Evolutionary conservation across 306 rosid genomes (phyloP), one percentile per base, ranked within the genome.

Genomic region (Inga oerstediana): DNA sequence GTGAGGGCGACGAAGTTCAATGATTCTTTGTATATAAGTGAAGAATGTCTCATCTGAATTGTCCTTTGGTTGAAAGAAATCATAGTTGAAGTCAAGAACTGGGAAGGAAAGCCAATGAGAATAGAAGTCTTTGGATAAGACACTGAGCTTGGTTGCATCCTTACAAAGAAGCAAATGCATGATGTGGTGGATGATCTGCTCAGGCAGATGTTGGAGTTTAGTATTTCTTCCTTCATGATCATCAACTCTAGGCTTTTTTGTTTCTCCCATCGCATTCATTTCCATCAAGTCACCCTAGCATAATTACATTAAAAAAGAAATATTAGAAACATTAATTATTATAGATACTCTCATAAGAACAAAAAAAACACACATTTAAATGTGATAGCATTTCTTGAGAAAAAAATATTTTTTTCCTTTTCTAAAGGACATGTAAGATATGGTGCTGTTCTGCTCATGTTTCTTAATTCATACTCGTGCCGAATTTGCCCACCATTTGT

Each of bases 351-450:
- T 17, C 24, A 56, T 20, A 20, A 7, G 22, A 56, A 56, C 20
- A 2, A 4, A 58, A 58, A 7, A n/a, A 19, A 56, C 1, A n/a
- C 4, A 59, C 13, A 24, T 22, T 9, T 22, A 24, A 3, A 24
- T 59, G 15, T 3, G 32, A 2, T n/a, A 9, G 32, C 34, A n/a
- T 30, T 20, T 8, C 12, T 58, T 32, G 34, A n/a, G 4, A 1
- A 1, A 8, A 11, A n/a, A 20, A 58, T 0, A 58, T 3, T 9
- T 3, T n/a, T 8, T 7, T 0, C 0, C 0, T 22, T 56, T 3
- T n/a, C 10, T 22, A 8, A 15, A 32, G 10, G 11, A 14, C 14
- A 15, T 59, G 5, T 3, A 22, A 20, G 20, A 17, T 20, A 56
- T 54, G 61, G 24, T 19, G 3, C 15, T 13, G 13, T 49, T 54